Base-by-base conservation (phyloP, 805 yeast species). In the Starmerella geochares region DNA sequence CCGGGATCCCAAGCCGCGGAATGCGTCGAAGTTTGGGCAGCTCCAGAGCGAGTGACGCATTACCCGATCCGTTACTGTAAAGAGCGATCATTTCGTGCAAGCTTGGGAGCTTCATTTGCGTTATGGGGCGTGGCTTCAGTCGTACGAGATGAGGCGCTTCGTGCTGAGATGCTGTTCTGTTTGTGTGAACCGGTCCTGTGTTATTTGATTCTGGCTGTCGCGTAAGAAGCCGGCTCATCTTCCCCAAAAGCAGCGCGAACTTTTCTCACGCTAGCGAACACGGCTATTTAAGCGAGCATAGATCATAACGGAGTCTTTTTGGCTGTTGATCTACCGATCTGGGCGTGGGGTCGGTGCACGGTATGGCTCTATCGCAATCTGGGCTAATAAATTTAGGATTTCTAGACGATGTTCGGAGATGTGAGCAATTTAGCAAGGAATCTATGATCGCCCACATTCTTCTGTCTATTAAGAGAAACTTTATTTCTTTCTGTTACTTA, bases 241-340 rank as follows among this genome's bases (percentile, higher is more conserved):
- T 7, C 13, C 21, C 6, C 17, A 23, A 24, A n/a, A 20, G 7
- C 11, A 27, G n/a, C 7, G 33, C 16, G 35, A 9, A 9, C 6
- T n/a, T 31, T 31, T 31, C 11, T n/a, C 21, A 14, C 41, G 44
- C 31, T 40, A 9, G 25, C 3, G 1, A 38, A 14, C n/a, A 14
- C n/a, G 27, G 17, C 24, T 25, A 40, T 25, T 40, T 25, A 40
- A 27, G 44, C 33, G 24, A 13, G 7, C n/a, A 8, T 7, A 19
- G 33, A 27, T 25, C 24, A 3, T 8, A n/a, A 14, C 25, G 11
- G 25, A 5, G 24, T 13, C 13, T 37, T 14, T 37, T 27, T 40
- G 44, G 33, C 44, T 40, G 24, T 40, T 40, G 44, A 40, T 40
- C 44, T 17, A 27, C 44, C 44, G 44, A 40, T 40, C 44, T 16